A percentile compares a stretch with the other conserved stretches of the same genome.
Conservation (phyloP, 345 rosid genomes). For the Turnera subulata region DNA sequence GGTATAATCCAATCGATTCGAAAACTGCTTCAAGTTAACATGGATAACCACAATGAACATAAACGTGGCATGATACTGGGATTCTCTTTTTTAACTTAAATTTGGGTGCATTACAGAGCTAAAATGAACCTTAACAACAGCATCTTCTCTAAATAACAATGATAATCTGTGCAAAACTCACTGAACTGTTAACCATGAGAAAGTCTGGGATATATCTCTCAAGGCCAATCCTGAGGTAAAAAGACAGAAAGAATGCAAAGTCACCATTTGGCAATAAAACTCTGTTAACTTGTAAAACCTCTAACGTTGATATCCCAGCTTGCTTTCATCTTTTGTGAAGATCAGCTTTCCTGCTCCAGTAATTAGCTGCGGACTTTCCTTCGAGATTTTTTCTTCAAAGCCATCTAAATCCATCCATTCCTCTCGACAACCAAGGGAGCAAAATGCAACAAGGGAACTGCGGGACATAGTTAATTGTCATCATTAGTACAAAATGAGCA, state of each 20-base stretch:
- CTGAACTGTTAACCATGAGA: too few relatives aligned
- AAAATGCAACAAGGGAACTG: conserved; percentile 31
- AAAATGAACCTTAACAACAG: not conserved
- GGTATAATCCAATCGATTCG: not conserved
- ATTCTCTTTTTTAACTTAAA: not conserved
- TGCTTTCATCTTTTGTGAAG: not conserved
- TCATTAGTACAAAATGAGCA: too few relatives aligned
- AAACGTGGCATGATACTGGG: not conserved
- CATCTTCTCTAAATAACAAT: not conserved
- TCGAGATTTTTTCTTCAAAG: conserved; percentile 7
- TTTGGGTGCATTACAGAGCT: not conserved
- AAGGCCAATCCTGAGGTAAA: too few relatives aligned
- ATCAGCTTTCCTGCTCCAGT: not conserved
- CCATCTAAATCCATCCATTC: conserved; percentile 29
- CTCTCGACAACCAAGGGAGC: conserved; percentile 25
- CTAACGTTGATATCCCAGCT: not conserved
- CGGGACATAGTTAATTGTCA: not conserved
- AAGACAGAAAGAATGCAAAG: too few relatives aligned
- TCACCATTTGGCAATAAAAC: too few relatives aligned
- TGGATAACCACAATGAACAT: not conserved
- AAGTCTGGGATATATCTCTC: too few relatives aligned
- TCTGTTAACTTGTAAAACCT: not conserved
- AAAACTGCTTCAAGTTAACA: not conserved
- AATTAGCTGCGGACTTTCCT: not conserved
- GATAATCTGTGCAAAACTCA: too few relatives aligned